Conservation (phyloP, 1,284 basidiomycete species). For the Irpex sp. region DNA sequence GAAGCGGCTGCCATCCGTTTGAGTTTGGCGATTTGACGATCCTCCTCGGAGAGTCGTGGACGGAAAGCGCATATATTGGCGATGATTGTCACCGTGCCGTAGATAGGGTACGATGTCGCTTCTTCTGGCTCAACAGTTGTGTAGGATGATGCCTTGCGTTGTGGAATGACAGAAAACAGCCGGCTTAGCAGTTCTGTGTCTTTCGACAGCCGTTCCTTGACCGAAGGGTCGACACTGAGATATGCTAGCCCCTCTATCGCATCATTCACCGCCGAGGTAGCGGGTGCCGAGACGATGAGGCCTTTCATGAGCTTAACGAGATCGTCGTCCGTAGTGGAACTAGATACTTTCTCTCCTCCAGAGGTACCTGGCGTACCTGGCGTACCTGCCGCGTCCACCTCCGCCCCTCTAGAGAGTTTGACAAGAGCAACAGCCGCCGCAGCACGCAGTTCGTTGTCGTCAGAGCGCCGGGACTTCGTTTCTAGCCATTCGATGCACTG, state of each 20-base stretch:
- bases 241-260: slow-evolving; percentile 83
- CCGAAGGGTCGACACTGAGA: slow-evolving; percentile 57
- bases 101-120: slow-evolving; percentile 49
- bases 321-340: slow-evolving; percentile 34
- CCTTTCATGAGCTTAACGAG: slow-evolving; percentile 56
- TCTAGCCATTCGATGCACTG: slow-evolving; percentile 61
- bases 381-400: slow-evolving; percentile 38
- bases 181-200: slow-evolving; percentile 52
- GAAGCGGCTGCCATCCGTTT: slow-evolving; percentile 56
- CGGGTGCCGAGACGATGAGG: slow-evolving; percentile 37
- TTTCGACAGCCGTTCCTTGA: slow-evolving; percentile 61
- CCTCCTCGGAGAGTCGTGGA: slow-evolving; percentile 69
- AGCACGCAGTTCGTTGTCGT: slow-evolving; percentile 45
- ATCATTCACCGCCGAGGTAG: slow-evolving; percentile 43
- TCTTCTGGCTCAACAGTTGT: slow-evolving; percentile 18
- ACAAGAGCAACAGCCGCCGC: slow-evolving; percentile 70
- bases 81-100: slow-evolving; percentile 72
- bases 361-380: no score
- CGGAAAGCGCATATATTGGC: slow-evolving; percentile 69
- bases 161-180: slow-evolving; percentile 57
- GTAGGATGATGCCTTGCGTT: slow-evolving; percentile 31
- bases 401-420: slow-evolving; percentile 64
- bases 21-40: slow-evolving; percentile 74
- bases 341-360: slow-evolving; percentile 24
- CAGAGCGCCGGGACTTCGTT: slow-evolving; percentile 42